Evolutionary conservation across 2,329 filamentous ascomycete species (phyloP).

Genomic region (Metarhizium sp.): DNA sequence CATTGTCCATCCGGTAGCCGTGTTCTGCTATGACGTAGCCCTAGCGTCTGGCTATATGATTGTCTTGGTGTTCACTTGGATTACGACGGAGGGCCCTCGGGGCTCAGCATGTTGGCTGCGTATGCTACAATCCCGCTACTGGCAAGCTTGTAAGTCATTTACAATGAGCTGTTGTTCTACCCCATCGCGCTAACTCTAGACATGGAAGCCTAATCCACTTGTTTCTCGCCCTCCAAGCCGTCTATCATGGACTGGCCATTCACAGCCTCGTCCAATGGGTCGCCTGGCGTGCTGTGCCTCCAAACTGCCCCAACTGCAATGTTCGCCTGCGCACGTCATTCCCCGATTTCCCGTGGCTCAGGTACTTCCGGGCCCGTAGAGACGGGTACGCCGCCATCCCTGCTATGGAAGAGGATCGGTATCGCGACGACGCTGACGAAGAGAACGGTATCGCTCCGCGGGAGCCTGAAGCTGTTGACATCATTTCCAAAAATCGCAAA

Average conservation of each 20-base stretch:
- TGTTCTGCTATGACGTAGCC: constrained; percentile 27
- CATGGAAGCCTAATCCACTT: constrained; percentile 26
- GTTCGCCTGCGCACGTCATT: constrained; percentile 26
- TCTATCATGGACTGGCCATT: constrained; percentile 31
- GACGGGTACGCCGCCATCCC: constrained; percentile 13
- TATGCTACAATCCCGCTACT: constrained; percentile 33
- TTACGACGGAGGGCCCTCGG: constrained; percentile 15
- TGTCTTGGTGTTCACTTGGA: constrained; percentile 32
- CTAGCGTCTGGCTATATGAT: constrained; percentile 27
- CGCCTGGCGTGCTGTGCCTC: constrained; percentile 28
- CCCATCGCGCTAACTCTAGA: not conserved
- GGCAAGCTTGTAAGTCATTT: constrained; percentile 26
- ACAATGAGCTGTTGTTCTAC: not conserved
- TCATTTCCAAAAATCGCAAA: constrained; percentile 15
- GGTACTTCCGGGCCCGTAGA: constrained; percentile 11
- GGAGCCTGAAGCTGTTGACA: constrained; percentile 14
- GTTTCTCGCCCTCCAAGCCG: constrained; percentile 25
- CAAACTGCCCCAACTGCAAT: constrained; percentile 32
- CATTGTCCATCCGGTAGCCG: constrained; percentile 22
- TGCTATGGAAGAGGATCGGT: constrained; percentile 13
- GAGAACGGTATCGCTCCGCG: constrained; percentile 4
- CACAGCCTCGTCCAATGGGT: constrained; percentile 27
- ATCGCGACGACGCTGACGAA: constrained; percentile 15
- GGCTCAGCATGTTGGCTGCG: constrained; percentile 30
- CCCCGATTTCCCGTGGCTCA: constrained; percentile 26